Percentiles rank a stretch among this genome's conserved stretches.
Conservation (phyloP, 257 asterid species). For the Nicotiana paniculata region DNA sequence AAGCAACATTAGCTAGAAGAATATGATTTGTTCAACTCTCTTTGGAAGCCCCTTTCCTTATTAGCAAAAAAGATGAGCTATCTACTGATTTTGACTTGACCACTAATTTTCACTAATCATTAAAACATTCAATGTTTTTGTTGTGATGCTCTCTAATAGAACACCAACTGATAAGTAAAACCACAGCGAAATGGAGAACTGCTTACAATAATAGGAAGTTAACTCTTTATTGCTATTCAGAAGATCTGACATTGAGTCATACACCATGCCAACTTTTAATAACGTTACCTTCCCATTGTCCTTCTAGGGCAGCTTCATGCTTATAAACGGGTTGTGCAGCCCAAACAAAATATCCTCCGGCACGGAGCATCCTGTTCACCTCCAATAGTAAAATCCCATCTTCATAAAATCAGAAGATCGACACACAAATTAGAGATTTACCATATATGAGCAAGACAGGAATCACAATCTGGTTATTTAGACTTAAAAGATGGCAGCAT, state of each 20-base stretch:
- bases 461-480: too few relatives aligned
- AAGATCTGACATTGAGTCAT: neutral
- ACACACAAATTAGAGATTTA: too few relatives aligned
- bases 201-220: neutral
- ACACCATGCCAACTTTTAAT: neutral
- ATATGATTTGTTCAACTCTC: neutral
- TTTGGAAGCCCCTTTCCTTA: neutral
- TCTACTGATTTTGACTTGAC: neutral
- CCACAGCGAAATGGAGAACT: neutral
- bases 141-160: neutral
- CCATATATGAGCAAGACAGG: too few relatives aligned
- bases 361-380: conserved; percentile 88
- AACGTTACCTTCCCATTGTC: conserved; percentile 79
- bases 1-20: too few relatives aligned
- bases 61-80: neutral
- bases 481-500: too few relatives aligned
- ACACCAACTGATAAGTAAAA: neutral
- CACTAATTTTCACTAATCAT: neutral
- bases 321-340: conserved; percentile 93
- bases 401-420: conserved; percentile 10
- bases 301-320: conserved; percentile 69
- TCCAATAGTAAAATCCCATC: conserved; percentile 92
- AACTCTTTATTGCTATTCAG: neutral
- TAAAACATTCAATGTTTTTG: neutral
- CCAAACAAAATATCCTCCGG: conserved; percentile 90